Evolutionary conservation across 768 basidiomycete genomes (phyloP).

Genomic region (Psilocybe sp.): DNA sequence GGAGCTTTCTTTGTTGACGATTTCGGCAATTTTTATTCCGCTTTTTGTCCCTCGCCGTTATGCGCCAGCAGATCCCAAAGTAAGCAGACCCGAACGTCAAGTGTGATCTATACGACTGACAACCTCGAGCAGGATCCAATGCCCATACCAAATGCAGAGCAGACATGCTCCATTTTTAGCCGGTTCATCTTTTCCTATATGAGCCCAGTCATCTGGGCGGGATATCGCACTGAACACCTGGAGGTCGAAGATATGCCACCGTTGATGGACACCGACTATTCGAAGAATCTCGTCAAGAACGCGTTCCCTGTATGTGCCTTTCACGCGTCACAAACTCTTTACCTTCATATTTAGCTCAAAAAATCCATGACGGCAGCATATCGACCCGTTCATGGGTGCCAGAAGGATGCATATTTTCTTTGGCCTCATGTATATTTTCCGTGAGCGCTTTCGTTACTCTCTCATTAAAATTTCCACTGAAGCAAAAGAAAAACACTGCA

Average conservation of each 20-base stretch:
- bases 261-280: slow-evolving; percentile 54
- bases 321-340: slow-evolving; percentile 16
- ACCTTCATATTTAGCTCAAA: too few relatives aligned
- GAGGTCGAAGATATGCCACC: slow-evolving; percentile 52
- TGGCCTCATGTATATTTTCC: slow-evolving; percentile 38
- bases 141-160: slow-evolving; percentile 37
- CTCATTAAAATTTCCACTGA: not conserved
- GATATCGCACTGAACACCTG: slow-evolving; percentile 38
- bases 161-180: slow-evolving; percentile 43
- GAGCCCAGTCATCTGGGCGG: slow-evolving; percentile 43
- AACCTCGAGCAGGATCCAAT: slow-evolving; percentile 25
- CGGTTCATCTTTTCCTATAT: slow-evolving; percentile 47
- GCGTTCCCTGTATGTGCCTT: slow-evolving; percentile 17
- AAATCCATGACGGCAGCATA: slow-evolving; percentile 18
- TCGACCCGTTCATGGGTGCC: slow-evolving; percentile 37
- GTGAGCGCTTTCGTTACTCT: slow-evolving; percentile 5
- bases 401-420: slow-evolving; percentile 43
- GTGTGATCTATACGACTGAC: too few relatives aligned
- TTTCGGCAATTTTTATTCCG: slow-evolving; percentile 39
- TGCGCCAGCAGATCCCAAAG: slow-evolving; percentile 46
- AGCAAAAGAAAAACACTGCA: slow-evolving; percentile 1
- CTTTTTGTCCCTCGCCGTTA: slow-evolving; percentile 48
- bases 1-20: slow-evolving; percentile 38
- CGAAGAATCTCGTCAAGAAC: slow-evolving; percentile 13
- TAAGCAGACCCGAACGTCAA: slow-evolving; percentile 10